phyloP scores from a whole-genome alignment of 345 rosid species.

The Psidium guajava region DNA sequence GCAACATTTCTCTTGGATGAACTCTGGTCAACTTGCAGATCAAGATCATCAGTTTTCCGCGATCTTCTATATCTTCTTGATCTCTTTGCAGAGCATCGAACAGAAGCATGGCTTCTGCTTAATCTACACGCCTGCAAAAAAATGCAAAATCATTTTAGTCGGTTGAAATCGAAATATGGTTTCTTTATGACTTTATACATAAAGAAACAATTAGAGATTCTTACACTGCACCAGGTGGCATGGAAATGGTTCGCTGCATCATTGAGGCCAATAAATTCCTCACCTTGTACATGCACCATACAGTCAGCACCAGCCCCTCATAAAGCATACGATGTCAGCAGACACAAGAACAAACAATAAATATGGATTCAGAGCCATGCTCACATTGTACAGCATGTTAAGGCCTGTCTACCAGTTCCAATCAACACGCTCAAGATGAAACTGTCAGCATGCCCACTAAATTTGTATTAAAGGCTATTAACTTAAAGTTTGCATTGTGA shows the following conservation, averaged over 20 bases:
- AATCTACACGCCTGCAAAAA: neutral
- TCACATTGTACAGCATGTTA: neutral
- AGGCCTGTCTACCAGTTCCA: neutral
- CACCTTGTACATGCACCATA: neutral
- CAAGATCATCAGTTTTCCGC: neutral
- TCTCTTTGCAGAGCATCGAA: constrained; percentile 42
- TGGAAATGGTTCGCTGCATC: neutral
- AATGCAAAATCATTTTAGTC: neutral
- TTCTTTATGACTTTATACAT: neutral
- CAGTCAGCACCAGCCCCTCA: neutral
- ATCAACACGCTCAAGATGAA: neutral
- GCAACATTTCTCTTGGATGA: constrained; percentile 3
- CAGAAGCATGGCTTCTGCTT: constrained; percentile 11
- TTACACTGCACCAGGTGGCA: neutral
- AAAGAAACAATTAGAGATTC: neutral
- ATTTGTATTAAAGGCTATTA: neutral
- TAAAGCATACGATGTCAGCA: neutral
- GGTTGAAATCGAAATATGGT: neutral
- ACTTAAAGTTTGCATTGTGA: neutral
- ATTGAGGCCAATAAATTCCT: neutral
- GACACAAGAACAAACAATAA: neutral
- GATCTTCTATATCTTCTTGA: constrained; percentile 5
- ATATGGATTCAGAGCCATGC: neutral
- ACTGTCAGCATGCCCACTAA: neutral
- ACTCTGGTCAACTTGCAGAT: neutral